These are phyloP conservation scores for Boeremia lycopersici DNA, from an alignment of 2,329 filamentous ascomycete genomes.

Conservation along the genomic window DNA sequence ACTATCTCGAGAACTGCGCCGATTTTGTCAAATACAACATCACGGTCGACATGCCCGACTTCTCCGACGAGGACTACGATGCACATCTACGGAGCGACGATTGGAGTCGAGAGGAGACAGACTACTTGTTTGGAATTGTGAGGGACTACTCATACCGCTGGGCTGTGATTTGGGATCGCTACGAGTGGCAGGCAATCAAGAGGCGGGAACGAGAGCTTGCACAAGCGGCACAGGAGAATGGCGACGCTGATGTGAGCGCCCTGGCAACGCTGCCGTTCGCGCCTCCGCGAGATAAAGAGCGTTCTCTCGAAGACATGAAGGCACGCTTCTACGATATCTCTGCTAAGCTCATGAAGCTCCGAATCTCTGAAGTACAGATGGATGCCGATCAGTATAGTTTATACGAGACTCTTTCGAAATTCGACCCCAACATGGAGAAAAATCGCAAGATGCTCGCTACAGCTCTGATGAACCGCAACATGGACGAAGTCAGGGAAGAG, in stretches of 20 bases:
- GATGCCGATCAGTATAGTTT: conserved; percentile 77
- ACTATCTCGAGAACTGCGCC: conserved; percentile 56
- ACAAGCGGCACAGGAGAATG: conserved; percentile 24
- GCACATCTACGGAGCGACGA: conserved; percentile 73
- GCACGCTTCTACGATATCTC: conserved; percentile 87
- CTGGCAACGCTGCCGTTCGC: conserved; percentile 47
- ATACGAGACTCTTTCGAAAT: conserved; percentile 88
- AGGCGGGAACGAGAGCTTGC: conserved; percentile 25
- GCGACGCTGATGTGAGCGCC: conserved; percentile 28
- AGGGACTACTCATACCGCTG: conserved; percentile 85
- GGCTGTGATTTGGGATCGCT: conserved; percentile 90
- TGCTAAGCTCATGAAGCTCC: conserved; percentile 53
- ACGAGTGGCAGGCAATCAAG: conserved; percentile 68
- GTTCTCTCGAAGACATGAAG: conserved; percentile 90
- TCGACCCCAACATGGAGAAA: conserved; percentile 79
- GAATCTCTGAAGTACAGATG: conserved; percentile 64
- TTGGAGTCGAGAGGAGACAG: conserved; percentile 93
- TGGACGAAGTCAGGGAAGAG: conserved; percentile 91
- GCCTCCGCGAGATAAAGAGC: conserved; percentile 54
- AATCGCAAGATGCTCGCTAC: conserved; percentile 84
- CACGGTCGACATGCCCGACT: conserved; percentile 75
- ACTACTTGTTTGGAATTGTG: conserved; percentile 80
- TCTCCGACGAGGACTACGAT: conserved; percentile 86
- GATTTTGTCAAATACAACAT: conserved; percentile 88
- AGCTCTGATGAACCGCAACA: conserved; percentile 76